Percentiles rank a stretch among this genome's conserved stretches.
Evolutionary conservation across 1,139 yeast species (phyloP).

Genomic region (Kodamaea arcana): DNA sequence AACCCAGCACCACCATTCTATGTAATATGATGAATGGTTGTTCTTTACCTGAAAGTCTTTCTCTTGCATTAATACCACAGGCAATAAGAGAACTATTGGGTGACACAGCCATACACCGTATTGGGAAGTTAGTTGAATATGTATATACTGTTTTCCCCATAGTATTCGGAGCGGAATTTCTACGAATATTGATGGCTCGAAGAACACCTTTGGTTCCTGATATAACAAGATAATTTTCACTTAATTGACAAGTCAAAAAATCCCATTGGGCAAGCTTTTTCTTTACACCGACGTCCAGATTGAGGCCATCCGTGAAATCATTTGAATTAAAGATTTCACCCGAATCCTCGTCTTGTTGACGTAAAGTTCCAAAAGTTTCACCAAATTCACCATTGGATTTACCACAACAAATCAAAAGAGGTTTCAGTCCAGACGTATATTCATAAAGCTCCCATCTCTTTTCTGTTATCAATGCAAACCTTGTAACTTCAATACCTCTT

Average conservation of each 20-base stretch:
- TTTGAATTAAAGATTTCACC: conserved; percentile 29
- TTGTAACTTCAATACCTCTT: conserved; percentile 47
- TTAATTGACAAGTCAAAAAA: conserved; percentile 59
- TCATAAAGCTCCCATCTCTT: conserved; percentile 70
- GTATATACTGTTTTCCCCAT: conserved; percentile 66
- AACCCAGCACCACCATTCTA: conserved; percentile 28
- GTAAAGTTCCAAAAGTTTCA: conserved; percentile 32
- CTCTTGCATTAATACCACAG: conserved; percentile 79
- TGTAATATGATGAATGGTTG: conserved; percentile 79
- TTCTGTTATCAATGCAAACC: conserved; percentile 62
- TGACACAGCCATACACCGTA: conserved; percentile 71
- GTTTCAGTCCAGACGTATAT: conserved; percentile 40
- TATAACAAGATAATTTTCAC: conserved; percentile 57
- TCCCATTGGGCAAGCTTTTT: conserved; percentile 52
- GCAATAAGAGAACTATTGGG: conserved; percentile 64
- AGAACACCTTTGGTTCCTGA: conserved; percentile 74
- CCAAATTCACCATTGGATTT: conserved; percentile 68
- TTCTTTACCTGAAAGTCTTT: conserved; percentile 63
- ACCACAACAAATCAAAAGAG: conserved; percentile 64
- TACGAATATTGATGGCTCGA: conserved; percentile 56
- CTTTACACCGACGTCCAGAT: conserved; percentile 18
- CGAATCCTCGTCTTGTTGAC: conserved; percentile 14
- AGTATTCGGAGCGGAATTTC: conserved; percentile 21
- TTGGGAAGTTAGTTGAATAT: conserved; percentile 68
- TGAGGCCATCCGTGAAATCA: conserved; percentile 26